phyloP scores from a whole-genome alignment of 331 rosid genomes.

The Erythrophleum ivorense region DNA sequence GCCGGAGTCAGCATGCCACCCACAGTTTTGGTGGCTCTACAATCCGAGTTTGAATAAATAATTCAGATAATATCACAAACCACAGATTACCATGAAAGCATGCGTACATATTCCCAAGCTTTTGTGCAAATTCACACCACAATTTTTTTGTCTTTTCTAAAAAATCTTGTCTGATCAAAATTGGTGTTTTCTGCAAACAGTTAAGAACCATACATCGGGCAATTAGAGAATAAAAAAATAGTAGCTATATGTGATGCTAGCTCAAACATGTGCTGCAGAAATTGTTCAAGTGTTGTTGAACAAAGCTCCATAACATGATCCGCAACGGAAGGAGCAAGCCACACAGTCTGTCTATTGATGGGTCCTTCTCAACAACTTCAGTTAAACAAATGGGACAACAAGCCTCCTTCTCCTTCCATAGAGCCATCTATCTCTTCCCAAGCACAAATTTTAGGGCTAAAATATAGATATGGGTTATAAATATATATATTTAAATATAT shows the following conservation, averaged over 20 bases:
- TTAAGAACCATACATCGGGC: not conserved
- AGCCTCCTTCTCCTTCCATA: not conserved
- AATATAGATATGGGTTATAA: too few relatives aligned
- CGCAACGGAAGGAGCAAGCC: constrained; percentile 33
- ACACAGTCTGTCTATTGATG: constrained; percentile 41
- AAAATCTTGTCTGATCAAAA: not conserved
- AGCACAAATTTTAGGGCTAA: too few relatives aligned
- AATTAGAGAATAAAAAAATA: not conserved
- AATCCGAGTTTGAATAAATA: not conserved
- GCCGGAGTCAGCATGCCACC: not conserved
- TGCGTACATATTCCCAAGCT: not conserved
- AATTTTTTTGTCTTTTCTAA: not conserved
- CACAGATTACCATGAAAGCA: not conserved
- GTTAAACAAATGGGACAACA: constrained; percentile 16
- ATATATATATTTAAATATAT: too few relatives aligned
- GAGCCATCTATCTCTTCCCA: not conserved
- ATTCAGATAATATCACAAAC: not conserved
- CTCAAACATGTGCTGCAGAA: too few relatives aligned
- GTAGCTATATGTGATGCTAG: too few relatives aligned
- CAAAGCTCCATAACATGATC: constrained; percentile 40
- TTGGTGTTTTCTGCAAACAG: not conserved
- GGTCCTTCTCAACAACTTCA: constrained; percentile 19
- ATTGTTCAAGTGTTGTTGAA: too few relatives aligned
- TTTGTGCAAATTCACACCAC: not conserved
- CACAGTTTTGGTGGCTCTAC: not conserved